Percentiles rank a stretch among this genome's conserved stretches.
These are phyloP conservation scores for Carpinus fangiana DNA, from an alignment of 306 rosid species.

Conservation along the genomic window DNA sequence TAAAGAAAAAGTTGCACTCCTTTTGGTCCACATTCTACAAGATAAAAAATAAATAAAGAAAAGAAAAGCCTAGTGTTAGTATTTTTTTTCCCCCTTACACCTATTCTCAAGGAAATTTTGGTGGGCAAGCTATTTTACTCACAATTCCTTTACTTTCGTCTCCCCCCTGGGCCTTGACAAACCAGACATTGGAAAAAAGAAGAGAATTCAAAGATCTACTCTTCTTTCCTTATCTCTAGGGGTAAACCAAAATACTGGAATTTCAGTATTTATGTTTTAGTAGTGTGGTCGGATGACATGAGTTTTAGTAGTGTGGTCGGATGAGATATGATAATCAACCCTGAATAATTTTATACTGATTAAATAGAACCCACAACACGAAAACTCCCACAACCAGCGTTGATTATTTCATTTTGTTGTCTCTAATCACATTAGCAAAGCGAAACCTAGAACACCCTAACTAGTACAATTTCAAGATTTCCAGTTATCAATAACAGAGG, in stretches of 20 bases:
- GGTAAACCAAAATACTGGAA: background rate
- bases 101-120: too few species aligned
- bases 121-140: too few species aligned
- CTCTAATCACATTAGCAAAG: slow-evolving; percentile 4
- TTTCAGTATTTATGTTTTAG: background rate
- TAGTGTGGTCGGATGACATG: background rate
- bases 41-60: background rate
- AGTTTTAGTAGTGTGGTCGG: background rate
- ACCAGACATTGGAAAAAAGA: too few species aligned
- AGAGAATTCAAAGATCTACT: background rate
- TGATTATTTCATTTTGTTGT: background rate
- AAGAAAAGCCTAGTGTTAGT: background rate
- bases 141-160: too few species aligned
- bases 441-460: background rate
- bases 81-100: too few species aligned
- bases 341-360: background rate
- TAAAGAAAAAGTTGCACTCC: too few species aligned
- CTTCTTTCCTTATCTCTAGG: background rate
- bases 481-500: slow-evolving; percentile 5
- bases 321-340: background rate
- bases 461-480: background rate
- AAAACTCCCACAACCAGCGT: background rate
- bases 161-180: too few species aligned
- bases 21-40: too few species aligned
- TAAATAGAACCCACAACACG: background rate